Evolutionary conservation across 2,329 filamentous ascomycete species (phyloP).

Genomic region (Tolypocladium nubicola): DNA sequence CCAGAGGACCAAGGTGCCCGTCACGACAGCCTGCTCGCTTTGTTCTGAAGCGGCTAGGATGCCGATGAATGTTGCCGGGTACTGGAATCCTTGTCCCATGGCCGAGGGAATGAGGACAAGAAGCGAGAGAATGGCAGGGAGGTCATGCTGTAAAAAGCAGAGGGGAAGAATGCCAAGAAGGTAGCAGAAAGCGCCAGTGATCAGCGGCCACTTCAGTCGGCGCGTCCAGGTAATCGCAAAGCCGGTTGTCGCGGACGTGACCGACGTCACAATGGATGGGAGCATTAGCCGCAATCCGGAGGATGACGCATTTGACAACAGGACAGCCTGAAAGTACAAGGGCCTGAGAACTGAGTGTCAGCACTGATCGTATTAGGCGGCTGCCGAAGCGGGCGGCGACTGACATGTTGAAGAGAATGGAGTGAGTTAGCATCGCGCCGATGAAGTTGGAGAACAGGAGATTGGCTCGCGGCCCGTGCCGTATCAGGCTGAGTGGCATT

Average conservation of each 20-base stretch:
- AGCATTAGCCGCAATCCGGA: constrained; percentile 62
- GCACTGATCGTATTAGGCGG: not conserved
- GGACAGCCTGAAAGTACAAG: constrained; percentile 67
- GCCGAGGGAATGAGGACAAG: constrained; percentile 44
- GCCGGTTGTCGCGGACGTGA: constrained; percentile 45
- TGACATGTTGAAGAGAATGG: constrained; percentile 49
- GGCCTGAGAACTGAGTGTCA: constrained; percentile 31
- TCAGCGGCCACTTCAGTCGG: constrained; percentile 48
- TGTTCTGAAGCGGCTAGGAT: constrained; percentile 49
- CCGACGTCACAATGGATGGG: constrained; percentile 46
- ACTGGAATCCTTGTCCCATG: constrained; percentile 52
- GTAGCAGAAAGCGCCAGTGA: constrained; percentile 37
- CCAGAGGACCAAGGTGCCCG: constrained; percentile 61
- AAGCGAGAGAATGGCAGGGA: constrained; percentile 41
- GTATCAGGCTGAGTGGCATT: constrained; percentile 47
- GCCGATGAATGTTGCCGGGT: constrained; percentile 53
- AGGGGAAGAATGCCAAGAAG: constrained; percentile 42
- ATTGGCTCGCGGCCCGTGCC: constrained; percentile 41
- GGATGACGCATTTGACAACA: constrained; percentile 55
- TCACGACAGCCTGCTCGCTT: constrained; percentile 56
- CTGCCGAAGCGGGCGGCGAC: constrained; percentile 6
- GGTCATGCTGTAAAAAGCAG: constrained; percentile 35
- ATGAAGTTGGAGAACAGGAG: constrained; percentile 46
- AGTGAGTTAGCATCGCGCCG: constrained; percentile 39
- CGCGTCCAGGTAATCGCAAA: constrained; percentile 51